Percentiles rank a stretch among this genome's conserved stretches.
Evolutionary conservation across 1,284 basidiomycete species (phyloP).

Genomic region (Cryptococcus sp.): DNA sequence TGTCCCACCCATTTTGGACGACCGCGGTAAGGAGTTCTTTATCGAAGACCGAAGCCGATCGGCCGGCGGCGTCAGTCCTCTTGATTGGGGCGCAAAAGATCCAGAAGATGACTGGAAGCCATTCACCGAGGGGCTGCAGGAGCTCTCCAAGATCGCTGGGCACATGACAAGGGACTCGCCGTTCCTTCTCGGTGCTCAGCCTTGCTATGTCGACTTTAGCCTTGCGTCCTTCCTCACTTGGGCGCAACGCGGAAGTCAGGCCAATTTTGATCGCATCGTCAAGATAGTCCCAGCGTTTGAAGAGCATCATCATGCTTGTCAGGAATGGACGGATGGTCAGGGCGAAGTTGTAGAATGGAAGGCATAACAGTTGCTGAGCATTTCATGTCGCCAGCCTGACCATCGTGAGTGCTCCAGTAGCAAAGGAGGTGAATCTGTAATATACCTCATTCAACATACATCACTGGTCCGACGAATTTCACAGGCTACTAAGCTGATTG

Average conservation of each 20-base stretch:
- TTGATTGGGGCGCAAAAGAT: neutral
- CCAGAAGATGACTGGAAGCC: constrained; percentile 3
- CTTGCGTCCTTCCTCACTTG: neutral
- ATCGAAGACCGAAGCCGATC: neutral
- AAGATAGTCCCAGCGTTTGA: neutral
- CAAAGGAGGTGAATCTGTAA: too few species aligned
- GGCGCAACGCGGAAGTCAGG: neutral
- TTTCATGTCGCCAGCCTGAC: too few species aligned
- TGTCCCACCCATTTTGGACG: constrained; percentile 3
- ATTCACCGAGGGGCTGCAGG: neutral
- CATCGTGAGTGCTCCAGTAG: too few species aligned
- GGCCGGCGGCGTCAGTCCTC: neutral
- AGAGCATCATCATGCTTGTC: neutral
- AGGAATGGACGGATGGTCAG: neutral
- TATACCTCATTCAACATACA: too few species aligned
- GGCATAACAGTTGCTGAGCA: neutral
- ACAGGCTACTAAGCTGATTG: too few species aligned
- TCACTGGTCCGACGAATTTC: too few species aligned
- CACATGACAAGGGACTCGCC: neutral
- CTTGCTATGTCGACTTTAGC: neutral
- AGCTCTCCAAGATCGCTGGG: neutral
- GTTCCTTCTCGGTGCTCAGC: neutral
- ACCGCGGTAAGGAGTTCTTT: neutral
- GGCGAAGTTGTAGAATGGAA: constrained; percentile 2
- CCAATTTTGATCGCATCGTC: neutral